Evolutionary conservation across 441 rosid species (phyloP).

Genomic region (Sinapis alba): DNA sequence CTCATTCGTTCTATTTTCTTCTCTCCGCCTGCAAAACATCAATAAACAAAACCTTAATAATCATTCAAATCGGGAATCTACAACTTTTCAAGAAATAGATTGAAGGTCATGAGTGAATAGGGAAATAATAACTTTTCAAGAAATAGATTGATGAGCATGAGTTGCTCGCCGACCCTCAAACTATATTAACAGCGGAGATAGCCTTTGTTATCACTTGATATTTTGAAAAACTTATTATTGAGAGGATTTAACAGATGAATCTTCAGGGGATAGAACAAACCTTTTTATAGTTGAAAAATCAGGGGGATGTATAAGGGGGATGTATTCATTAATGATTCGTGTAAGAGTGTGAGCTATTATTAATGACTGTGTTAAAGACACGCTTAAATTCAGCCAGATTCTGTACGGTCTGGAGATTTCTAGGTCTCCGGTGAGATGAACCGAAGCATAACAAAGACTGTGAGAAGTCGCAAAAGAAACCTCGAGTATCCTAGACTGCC

Average conservation of each 20-base stretch:
- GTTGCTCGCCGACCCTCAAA: no score
- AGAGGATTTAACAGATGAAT: neutral
- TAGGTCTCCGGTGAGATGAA: neutral
- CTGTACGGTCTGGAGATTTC: neutral
- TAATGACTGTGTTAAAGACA: neutral
- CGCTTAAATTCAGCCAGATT: neutral
- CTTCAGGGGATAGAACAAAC: neutral
- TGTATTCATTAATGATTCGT: neutral
- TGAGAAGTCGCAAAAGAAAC: neutral
- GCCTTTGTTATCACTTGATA: neutral
- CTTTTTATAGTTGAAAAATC: neutral
- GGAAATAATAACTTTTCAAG: no score
- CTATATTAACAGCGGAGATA: no score
- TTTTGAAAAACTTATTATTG: neutral
- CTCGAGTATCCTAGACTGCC: no score
- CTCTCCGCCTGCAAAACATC: neutral
- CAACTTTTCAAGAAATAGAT: neutral
- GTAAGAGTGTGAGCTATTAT: neutral
- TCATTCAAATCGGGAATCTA: neutral
- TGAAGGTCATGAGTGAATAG: neutral
- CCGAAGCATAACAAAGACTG: neutral
- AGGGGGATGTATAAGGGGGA: neutral
- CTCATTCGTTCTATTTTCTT: neutral
- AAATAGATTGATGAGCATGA: no score
- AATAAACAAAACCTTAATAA: no score